Evolutionary conservation across 2,329 filamentous ascomycete genomes (phyloP).

Genomic region (Stagonosporopsis cucurbitacearum): DNA sequence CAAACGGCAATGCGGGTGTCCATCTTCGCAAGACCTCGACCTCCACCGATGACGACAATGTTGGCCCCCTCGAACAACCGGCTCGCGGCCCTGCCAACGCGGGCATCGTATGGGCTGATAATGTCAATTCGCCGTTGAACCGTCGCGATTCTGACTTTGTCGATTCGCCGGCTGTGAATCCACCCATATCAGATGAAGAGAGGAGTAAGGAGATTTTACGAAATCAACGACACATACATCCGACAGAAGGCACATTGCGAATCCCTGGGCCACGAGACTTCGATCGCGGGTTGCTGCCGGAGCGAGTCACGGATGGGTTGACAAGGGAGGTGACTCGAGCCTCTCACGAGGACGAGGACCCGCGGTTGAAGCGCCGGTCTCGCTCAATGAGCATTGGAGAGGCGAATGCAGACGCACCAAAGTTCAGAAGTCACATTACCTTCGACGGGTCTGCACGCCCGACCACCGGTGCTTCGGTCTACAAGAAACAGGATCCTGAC

Average conservation of each 20-base stretch:
- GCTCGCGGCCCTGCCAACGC: conserved; percentile 22
- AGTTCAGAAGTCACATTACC: conserved; percentile 64
- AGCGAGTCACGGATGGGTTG: conserved; percentile 58
- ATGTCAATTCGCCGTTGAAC: conserved; percentile 41
- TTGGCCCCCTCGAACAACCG: conserved; percentile 27
- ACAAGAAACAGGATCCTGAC: conserved; percentile 23
- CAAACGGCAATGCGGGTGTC: conserved; percentile 44
- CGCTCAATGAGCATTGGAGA: conserved; percentile 38
- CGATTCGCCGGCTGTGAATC: conserved; percentile 62
- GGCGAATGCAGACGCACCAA: conserved; percentile 49
- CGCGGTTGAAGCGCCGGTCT: conserved; percentile 26
- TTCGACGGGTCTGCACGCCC: conserved; percentile 67
- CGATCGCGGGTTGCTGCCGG: conserved; percentile 78
- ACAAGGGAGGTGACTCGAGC: conserved; percentile 25
- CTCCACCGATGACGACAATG: conserved; percentile 25
- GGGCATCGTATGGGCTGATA: conserved; percentile 34
- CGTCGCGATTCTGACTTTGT: conserved; percentile 69
- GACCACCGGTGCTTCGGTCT: conserved; percentile 42
- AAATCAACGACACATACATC: conserved; percentile 78
- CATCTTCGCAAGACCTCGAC: conserved; percentile 4
- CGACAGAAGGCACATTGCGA: conserved; percentile 74
- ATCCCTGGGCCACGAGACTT: conserved; percentile 93
- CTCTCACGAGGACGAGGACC: conserved; percentile 35
- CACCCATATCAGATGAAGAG: conserved; percentile 66
- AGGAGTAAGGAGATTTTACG: conserved; percentile 89